phyloP scores from a whole-genome alignment of 2,329 filamentous ascomycete genomes.

The Phialophora chinensis region DNA sequence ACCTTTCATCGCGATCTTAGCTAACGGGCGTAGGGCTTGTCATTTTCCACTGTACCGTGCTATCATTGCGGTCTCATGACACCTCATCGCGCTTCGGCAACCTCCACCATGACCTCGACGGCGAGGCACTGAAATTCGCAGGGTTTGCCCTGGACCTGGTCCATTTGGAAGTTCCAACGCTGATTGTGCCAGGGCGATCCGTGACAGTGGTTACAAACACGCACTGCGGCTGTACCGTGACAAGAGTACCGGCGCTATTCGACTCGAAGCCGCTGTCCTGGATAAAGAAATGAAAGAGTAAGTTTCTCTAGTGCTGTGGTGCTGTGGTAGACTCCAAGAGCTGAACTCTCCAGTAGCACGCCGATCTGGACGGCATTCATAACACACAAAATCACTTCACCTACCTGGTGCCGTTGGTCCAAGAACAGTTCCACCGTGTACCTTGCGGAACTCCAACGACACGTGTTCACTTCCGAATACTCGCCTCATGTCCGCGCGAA shows the following conservation, averaged over 20 bases:
- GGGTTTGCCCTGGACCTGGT: conserved; percentile 48
- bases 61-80: conserved; percentile 65
- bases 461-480: conserved; percentile 61
- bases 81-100: conserved; percentile 46
- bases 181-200: conserved; percentile 53
- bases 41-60: conserved; percentile 62
- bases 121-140: conserved; percentile 56
- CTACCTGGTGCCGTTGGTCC: conserved; percentile 54
- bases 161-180: background rate
- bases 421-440: conserved; percentile 50
- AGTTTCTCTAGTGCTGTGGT: conserved; percentile 14
- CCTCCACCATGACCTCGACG: conserved; percentile 57
- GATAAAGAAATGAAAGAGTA: conserved; percentile 59
- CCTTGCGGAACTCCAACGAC: conserved; percentile 58
- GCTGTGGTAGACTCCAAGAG: background rate
- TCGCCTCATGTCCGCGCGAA: conserved; percentile 45
- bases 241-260: conserved; percentile 56
- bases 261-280: conserved; percentile 63
- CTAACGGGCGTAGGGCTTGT: conserved; percentile 54
- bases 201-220: conserved; percentile 59
- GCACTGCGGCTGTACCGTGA: conserved; percentile 63
- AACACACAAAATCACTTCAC: conserved; percentile 54
- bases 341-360: conserved; percentile 46
- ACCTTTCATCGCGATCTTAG: conserved; percentile 17
- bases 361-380: conserved; percentile 68